Evolutionary conservation across 2,329 filamentous ascomycete species (phyloP), one percentile per base, ranked within the genome.

Genomic region (Clarireedia hainanense): DNA sequence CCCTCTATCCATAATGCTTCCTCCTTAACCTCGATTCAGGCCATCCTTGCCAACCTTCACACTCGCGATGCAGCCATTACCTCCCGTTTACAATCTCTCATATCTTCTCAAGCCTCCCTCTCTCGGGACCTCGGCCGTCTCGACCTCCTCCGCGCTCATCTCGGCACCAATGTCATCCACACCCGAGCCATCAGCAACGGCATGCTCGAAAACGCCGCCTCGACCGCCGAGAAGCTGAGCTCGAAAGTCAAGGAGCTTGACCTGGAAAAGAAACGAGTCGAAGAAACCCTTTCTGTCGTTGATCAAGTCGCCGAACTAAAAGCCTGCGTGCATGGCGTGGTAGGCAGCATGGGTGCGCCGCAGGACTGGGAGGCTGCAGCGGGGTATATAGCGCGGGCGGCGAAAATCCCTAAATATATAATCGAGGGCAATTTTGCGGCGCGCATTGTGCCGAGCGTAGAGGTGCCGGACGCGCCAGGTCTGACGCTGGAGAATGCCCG

Each of bases 361-460:
- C 94, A 99, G 72, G 94, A 99, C 74, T 99, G 94, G 94, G 94
- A 99, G 72, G 94, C 90, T 3, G 94, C 94, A 3, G 94, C 94
- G 2, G 88, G 81, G 47, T 97, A 97, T 71, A 80, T 99, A 57
- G 83, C 88, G 60, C 83, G 92, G 46, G 91, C 94, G 6, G 84
- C 84, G 58, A 84, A 87, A 63, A 84, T 99, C 12, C 91, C 92
- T 0, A 79, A 84, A 50, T 78, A 86, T 1, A 92, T 99, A 50
- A 79, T 91, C 50, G 80, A 87, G 62, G 90, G 94, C 26, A 81
- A 84, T 15, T 99, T 99, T 69, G 92, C 94, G 0, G 87, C 91
- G 37, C 84, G 90, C 61, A 92, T 96, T 68, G 94, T 99, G 7
- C 94, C 94, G 0, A 97, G 89, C 2, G 89, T 95, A 5, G 94